Base-by-base conservation (phyloP, 768 basidiomycete genomes). In the Polyporus arcularius region DNA sequence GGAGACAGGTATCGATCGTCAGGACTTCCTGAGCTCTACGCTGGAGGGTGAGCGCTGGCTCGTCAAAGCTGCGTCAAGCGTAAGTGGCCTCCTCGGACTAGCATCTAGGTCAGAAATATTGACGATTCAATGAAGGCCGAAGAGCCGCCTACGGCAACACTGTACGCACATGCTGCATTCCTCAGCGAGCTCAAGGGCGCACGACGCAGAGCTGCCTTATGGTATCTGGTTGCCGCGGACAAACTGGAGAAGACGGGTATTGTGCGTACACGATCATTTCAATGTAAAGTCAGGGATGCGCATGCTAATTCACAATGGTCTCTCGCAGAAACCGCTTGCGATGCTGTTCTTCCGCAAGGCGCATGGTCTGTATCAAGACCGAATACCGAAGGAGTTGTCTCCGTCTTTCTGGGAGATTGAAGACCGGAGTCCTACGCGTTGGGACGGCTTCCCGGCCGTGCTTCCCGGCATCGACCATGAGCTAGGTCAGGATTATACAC, bases 21-120 rank as follows among this genome's bases (percentile, higher is more conserved):
- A 71, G 14, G 89, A 92, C 56, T 89, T 94, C 68, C 65, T 85
- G 14, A 76, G 79, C 49, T 72, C 77, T 49, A 68, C 75, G 11
- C 69, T 92, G 32, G 89, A 90, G 67, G 92, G 91, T 2, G 92
- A 94, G 64, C 79, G 89, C 57, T 94, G 92, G 92, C 75, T 94
- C 5, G 89, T 92, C 16, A 90, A 85, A 85, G 92, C 92, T 43
- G 90, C 92, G 28, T 88, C 87, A 64, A 85, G 85, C 73, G 92
- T 94, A 76, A 59, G 86, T 80, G 55, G 42, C 28, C 64, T 38
- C 35, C 46, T 28, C 45, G 26, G 46, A 14, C 42, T 12, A 16
- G 4, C 16, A 12, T 53, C 31, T 5, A 53, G 38, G 45, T 53
- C 38, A 55, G 58, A 59, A 31, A 18, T 53, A 38, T 47, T 61